Base-by-base conservation (phyloP, 1,284 basidiomycete species). In the Irpex rosettiformis region DNA sequence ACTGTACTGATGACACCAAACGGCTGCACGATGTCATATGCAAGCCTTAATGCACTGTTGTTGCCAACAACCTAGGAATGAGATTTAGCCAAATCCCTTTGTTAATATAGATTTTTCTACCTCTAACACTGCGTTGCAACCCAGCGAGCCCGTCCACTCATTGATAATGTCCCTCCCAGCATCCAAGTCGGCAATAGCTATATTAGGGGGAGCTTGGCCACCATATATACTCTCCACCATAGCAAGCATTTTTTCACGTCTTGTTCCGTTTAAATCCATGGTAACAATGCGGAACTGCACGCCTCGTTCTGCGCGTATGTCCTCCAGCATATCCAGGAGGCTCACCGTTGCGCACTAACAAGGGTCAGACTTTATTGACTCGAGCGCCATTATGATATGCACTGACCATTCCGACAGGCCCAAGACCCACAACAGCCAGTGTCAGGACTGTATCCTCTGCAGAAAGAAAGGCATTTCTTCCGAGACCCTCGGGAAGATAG, bases 1-100 rank as follows among this genome's bases (percentile, higher is more conserved):
- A 93, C 89, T 4, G 88, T 91, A 30, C 81, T 82, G 60, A 96
- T 85, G 11, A 86, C 85, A 4, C 93, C 94, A 66, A 90, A 94
- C 1, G 91, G 85, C 30, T 90, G 81, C 29, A 93, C 86, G 42
- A 96, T 77, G 13, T 89, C 80, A 66, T 93, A 88, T 0, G 91
- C 83, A n/a, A 91, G 79, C 13, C 78, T 75, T 22, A 95, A 73
- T 0, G 93, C 92, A 43, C 78, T 77, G 52, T 79, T 79, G 64
- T 89, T 86, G 6, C 94, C 93, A 7, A 96, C 94, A 30, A 93
- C 83, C 84, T 96, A 18, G 43, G 8, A 18, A 73, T 29, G 69
- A 66, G 28, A 21, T 67, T 13, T 28, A 13, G 24, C 10, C 22
- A 27, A 28, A 18, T 16, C 11, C 7, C 22, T 24, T 27, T 7